Evolutionary conservation across 1,284 basidiomycete genomes (phyloP), one percentile per base, ranked within the genome.

Genomic region (Sphagnurus paluster): DNA sequence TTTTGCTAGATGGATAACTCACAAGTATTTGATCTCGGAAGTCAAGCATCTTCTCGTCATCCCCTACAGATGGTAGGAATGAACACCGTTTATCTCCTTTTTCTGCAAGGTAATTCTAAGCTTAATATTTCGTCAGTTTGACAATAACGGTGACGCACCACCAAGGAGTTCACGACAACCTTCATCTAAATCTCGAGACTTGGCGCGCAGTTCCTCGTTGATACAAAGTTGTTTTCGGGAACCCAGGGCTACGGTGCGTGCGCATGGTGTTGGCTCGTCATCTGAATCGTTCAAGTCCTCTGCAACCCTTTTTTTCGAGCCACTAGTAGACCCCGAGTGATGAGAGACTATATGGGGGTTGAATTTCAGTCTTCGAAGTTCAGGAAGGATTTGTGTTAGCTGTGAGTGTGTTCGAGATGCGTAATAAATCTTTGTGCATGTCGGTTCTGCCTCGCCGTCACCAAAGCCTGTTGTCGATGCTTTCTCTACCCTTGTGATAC

Each of bases 321-420:
- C 25, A 19, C 38, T 16, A 32, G 39, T 35, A 14, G 42, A 38
- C 30, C n/a, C n/a, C n/a, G 32, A 62, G 44, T 63, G 60, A 40
- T 62, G 40, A 35, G 37, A 62, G 29, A 42, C 46, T 17, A 56
- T 21, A 23, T 44, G 33, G 24, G 29, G 33, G 38, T 47, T 58
- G 21, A 64, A 60, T 49, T 73, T 75, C 3, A 92, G 82, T 59
- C 87, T 91, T 29, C 76, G 77, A 6, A 98, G 74, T 65, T 99
- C 97, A 4, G 87, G 82, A 9, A 96, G 76, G 10, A 98, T 80
- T 63, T 99, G 96, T 1, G 92, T 79, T 2, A 99, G 80, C 61
- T 99, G 96, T 2, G 92, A 93, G 66, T 99, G 96, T 0, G 96
- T 99, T 23, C 97, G 78, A 0, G 95, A 98, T 0, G 93, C 90